A percentile compares a stretch with the other conserved stretches of the same genome.
Evolutionary conservation across 805 yeast species (phyloP).

Genomic region (Yarrowia sp.): DNA sequence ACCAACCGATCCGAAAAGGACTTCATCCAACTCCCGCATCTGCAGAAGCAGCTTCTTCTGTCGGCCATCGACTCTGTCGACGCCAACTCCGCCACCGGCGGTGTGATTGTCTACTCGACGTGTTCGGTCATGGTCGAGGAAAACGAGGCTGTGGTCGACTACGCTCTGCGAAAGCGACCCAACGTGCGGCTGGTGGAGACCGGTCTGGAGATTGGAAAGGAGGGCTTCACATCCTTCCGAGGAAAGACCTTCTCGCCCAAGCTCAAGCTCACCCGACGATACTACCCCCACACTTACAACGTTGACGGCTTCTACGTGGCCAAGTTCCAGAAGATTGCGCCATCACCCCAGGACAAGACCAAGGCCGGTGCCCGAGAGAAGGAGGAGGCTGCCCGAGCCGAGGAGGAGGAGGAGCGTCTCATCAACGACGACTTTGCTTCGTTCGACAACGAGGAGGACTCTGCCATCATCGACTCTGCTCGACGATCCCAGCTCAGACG

Average conservation of each 20-base stretch:
- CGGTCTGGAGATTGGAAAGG: slow-evolving; percentile 91
- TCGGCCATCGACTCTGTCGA: slow-evolving; percentile 98
- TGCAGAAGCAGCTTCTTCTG: slow-evolving; percentile 90
- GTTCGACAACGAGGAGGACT: slow-evolving; percentile 80
- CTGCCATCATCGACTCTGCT: slow-evolving; percentile 70
- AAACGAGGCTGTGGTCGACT: slow-evolving; percentile 98
- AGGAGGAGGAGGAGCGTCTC: slow-evolving; percentile 69
- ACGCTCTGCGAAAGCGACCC: slow-evolving; percentile 94
- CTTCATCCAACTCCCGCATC: slow-evolving; percentile 93
- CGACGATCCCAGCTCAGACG: slow-evolving; percentile 48
- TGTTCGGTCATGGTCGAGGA: slow-evolving; percentile 99
- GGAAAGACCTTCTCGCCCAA: slow-evolving; percentile 88
- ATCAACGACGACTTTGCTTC: slow-evolving; percentile 86
- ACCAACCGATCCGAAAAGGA: slow-evolving; percentile 94
- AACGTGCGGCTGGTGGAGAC: slow-evolving; percentile 94
- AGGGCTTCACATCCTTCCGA: slow-evolving; percentile 90
- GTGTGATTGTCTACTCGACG: slow-evolving; percentile 93
- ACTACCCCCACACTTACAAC: slow-evolving; percentile 97
- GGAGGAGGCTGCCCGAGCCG: slow-evolving; percentile 79
- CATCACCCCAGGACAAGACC: slow-evolving; percentile 83
- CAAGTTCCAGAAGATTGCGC: slow-evolving; percentile 87
- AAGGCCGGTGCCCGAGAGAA: slow-evolving; percentile 90
- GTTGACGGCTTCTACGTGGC: slow-evolving; percentile 99
- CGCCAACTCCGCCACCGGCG: slow-evolving; percentile 90
- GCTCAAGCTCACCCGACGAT: slow-evolving; percentile 84